These are phyloP conservation scores for Echria macrotheca DNA, from an alignment of 495 filamentous ascomycete genomes.

Conservation along the genomic window DNA sequence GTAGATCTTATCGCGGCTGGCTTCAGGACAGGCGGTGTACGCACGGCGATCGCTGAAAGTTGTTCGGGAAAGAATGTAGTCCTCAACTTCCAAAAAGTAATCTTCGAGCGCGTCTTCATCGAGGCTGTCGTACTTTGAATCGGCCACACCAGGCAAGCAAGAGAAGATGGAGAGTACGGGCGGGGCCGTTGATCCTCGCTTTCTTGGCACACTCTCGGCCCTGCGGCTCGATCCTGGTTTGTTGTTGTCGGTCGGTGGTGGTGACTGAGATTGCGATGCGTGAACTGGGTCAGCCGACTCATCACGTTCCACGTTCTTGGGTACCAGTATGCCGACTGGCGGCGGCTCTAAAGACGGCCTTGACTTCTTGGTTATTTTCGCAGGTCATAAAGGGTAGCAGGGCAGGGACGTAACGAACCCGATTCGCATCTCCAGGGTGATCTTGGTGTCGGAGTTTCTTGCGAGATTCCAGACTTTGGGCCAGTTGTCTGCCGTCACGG, in stretches of 20 bases:
- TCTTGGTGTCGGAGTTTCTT: not conserved
- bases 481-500: slow-evolving; percentile 25
- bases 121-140: not conserved
- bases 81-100: slow-evolving; percentile 16
- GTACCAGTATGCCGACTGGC: not conserved
- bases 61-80: slow-evolving; percentile 13
- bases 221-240: not conserved
- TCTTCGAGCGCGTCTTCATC: slow-evolving; percentile 9
- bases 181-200: not conserved
- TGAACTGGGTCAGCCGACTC: not conserved
- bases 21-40: slow-evolving; percentile 11
- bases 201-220: not conserved
- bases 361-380: not conserved
- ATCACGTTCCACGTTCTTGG: not conserved
- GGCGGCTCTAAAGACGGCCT: not conserved
- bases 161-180: slow-evolving; percentile 2
- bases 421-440: slow-evolving; percentile 12
- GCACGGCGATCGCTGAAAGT: slow-evolving; percentile 13
- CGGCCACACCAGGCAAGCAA: not conserved
- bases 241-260: not conserved
- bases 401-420: slow-evolving; percentile 1
- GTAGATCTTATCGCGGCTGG: slow-evolving; percentile 5
- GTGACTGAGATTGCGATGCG: not conserved
- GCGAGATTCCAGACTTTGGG: slow-evolving; percentile 22
- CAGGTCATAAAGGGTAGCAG: not conserved